Conservation (phyloP, 306 rosid species). For the Pyrus pyrifolia region DNA sequence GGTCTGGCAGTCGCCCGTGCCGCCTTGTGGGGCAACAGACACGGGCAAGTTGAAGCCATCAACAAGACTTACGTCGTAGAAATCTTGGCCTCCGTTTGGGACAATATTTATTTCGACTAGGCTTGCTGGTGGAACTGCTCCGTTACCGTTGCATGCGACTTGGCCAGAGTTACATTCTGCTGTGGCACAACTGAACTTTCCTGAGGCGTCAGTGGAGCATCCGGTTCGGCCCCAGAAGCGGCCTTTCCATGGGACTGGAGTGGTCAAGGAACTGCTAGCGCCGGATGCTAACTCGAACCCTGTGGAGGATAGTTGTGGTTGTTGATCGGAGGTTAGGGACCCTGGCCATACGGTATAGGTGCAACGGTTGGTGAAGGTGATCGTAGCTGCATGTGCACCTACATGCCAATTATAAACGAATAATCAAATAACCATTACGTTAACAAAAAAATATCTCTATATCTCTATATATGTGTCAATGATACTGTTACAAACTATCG, state of each 20-base stretch:
- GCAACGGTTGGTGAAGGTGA: slow-evolving; percentile 19
- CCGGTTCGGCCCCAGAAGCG: slow-evolving; percentile 22
- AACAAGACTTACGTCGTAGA: slow-evolving; percentile 22
- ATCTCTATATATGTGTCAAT: too few species aligned
- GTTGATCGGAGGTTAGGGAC: slow-evolving; percentile 10
- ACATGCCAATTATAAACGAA: not conserved
- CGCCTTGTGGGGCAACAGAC: slow-evolving; percentile 2
- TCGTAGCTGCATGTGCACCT: slow-evolving; percentile 32
- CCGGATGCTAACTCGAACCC: slow-evolving; percentile 23
- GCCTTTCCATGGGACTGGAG: slow-evolving; percentile 14
- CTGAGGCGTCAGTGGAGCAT: not conserved
- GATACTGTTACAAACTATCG: too few species aligned
- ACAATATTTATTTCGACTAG: slow-evolving; percentile 4
- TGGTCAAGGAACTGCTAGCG: not conserved
- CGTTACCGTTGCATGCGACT: not conserved
- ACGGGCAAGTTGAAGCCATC: slow-evolving; percentile 11
- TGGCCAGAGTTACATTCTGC: slow-evolving; percentile 17
- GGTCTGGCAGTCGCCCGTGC: not conserved
- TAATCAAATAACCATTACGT: too few species aligned
- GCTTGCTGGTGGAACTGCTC: slow-evolving; percentile 6
- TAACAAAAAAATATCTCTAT: too few species aligned
- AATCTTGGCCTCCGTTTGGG: slow-evolving; percentile 1
- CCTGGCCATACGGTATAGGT: slow-evolving; percentile 28
- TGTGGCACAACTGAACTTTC: slow-evolving; percentile 19
- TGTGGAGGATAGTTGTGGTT: slow-evolving; percentile 12